Percentiles rank a stretch among this genome's conserved stretches.
phyloP scores from a whole-genome alignment of 306 rosid species.

The Quercus mongolica region DNA sequence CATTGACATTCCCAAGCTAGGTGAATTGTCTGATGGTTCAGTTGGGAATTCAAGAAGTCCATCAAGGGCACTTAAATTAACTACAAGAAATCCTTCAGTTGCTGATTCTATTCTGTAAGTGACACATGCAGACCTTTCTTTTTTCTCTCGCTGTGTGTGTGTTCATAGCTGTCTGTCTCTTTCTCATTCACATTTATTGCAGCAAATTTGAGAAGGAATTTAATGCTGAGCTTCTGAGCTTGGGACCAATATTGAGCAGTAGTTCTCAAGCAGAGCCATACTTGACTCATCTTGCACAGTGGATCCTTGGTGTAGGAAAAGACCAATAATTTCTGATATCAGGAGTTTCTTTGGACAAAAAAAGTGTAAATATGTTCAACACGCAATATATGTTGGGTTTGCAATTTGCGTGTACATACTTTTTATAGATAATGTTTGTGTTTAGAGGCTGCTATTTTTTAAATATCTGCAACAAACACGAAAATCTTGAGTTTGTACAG shows the following conservation, averaged over 20 bases:
- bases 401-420: neutral
- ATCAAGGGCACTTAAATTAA: slow-evolving; percentile 49
- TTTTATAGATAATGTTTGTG: neutral
- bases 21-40: slow-evolving; percentile 41
- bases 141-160: neutral
- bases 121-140: neutral
- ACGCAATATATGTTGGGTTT: neutral
- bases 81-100: slow-evolving; percentile 50
- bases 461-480: neutral
- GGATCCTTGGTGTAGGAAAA: slow-evolving; percentile 67
- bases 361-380: neutral
- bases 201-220: slow-evolving; percentile 90
- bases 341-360: neutral
- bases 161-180: slow-evolving; percentile 2
- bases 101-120: slow-evolving; percentile 83
- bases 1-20: slow-evolving; percentile 46
- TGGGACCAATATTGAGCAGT: slow-evolving; percentile 72
- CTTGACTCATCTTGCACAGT: slow-evolving; percentile 79
- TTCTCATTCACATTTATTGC: slow-evolving; percentile 24
- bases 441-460: neutral
- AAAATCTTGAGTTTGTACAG: neutral
- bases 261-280: slow-evolving; percentile 87
- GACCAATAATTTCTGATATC: slow-evolving; percentile 37
- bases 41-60: slow-evolving; percentile 40
- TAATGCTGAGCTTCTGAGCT: slow-evolving; percentile 74